These are phyloP conservation scores for Beta macrorhiza DNA, from an alignment of 179 eudicot species.

Conservation along the genomic window DNA sequence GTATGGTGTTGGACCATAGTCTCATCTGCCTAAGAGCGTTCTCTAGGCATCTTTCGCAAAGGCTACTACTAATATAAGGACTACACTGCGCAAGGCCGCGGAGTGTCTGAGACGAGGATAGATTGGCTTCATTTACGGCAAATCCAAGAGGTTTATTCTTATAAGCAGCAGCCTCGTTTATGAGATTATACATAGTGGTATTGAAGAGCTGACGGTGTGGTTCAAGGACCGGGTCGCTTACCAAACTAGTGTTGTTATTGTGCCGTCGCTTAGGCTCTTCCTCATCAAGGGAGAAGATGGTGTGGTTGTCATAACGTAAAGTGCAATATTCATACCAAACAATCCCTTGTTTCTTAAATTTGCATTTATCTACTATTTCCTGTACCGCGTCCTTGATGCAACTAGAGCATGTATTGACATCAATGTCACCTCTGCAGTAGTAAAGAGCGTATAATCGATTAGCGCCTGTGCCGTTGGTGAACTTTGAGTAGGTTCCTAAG, in stretches of 20 bases:
- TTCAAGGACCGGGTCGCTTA: not conserved
- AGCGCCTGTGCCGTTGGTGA: conserved; percentile 14
- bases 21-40: not conserved
- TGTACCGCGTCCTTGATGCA: conserved; percentile 8
- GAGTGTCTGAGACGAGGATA: not conserved
- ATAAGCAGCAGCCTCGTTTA: not conserved
- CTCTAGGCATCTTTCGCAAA: not conserved
- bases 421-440: conserved; percentile 29
- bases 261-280: not conserved
- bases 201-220: not conserved
- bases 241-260: not conserved
- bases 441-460: conserved; percentile 16
- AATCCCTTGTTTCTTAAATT: conserved; percentile 16
- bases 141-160: not conserved
- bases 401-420: not conserved
- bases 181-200: not conserved
- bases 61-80: not conserved
- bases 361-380: not conserved
- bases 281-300: not conserved
- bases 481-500: not conserved
- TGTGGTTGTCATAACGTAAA: conserved; percentile 23
- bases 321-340: conserved; percentile 24
- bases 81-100: conserved; percentile 2
- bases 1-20: not conserved
- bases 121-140: not conserved